A percentile compares a stretch with the other conserved stretches of the same genome.
Evolutionary conservation across 768 basidiomycete species (phyloP).

Genomic region (Tylopilus sp.): DNA sequence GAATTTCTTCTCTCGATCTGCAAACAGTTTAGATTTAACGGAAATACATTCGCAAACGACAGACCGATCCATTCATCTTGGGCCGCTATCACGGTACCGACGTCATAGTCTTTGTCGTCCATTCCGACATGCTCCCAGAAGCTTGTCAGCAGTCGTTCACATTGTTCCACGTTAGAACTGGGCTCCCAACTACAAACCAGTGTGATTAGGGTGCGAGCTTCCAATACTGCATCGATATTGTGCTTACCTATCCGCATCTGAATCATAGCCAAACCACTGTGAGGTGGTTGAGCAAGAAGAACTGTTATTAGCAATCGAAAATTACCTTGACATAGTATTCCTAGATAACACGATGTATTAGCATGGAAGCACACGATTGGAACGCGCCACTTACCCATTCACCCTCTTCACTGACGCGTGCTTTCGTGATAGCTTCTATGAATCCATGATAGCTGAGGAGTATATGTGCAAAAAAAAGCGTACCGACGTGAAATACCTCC

Average conservation of each 20-base stretch:
- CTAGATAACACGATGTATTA: conserved; percentile 29
- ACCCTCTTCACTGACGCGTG: conserved; percentile 46
- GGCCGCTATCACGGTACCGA: conserved; percentile 45
- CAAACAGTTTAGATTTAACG: neutral
- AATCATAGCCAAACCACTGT: conserved; percentile 67
- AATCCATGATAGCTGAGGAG: neutral
- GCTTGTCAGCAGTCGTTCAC: conserved; percentile 54
- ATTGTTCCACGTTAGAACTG: conserved; percentile 50
- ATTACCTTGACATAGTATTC: conserved; percentile 68
- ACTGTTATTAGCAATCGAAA: neutral
- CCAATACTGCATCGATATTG: neutral
- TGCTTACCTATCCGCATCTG: conserved; percentile 52
- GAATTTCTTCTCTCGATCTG: conserved; percentile 39
- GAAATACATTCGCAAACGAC: neutral
- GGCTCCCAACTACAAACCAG: conserved; percentile 62
- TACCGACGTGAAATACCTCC: conserved; percentile 50
- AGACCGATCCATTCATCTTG: conserved; percentile 57
- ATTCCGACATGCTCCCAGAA: conserved; percentile 63
- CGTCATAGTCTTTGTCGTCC: conserved; percentile 52
- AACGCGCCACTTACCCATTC: conserved; percentile 47
- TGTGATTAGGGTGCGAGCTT: neutral
- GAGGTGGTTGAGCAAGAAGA: conserved; percentile 3
- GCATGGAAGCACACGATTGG: neutral
- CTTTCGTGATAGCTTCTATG: conserved; percentile 59
- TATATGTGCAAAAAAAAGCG: conserved; percentile 9